Evolutionary conservation across 2,329 filamentous ascomycete genomes (phyloP).

Genomic region (Aureobasidium sp.): DNA sequence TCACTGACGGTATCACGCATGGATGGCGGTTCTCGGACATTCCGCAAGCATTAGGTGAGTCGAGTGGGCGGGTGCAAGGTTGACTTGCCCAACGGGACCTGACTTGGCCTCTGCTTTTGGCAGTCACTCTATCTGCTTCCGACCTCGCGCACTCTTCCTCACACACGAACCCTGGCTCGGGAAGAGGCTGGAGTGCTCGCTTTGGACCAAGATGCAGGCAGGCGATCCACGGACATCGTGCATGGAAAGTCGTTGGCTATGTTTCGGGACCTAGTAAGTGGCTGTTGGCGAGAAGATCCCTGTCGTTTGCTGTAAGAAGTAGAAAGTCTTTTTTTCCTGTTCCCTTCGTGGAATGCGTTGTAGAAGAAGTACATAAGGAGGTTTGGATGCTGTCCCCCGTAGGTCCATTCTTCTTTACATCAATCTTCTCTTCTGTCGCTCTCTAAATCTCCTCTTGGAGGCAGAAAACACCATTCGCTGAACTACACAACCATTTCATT

Average conservation of each 20-base stretch:
- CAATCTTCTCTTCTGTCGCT: conserved; percentile 1
- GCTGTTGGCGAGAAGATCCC: neutral
- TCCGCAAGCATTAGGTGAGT: neutral
- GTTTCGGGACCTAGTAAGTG: neutral
- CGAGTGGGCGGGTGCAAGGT: neutral
- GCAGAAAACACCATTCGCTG: conserved; percentile 2
- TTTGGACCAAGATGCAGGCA: neutral
- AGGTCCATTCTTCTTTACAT: neutral
- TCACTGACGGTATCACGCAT: neutral
- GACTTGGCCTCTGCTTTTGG: neutral
- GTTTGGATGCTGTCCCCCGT: conserved; percentile 2
- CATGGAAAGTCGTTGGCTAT: neutral
- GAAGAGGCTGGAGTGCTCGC: neutral
- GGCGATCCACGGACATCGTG: conserved; percentile 5
- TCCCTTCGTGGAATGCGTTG: neutral
- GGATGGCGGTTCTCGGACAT: neutral
- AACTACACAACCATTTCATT: neutral
- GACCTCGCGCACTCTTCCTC: neutral
- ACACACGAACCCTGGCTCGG: neutral
- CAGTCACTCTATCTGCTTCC: neutral
- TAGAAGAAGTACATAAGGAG: conserved; percentile 3
- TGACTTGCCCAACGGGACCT: neutral
- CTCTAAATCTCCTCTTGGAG: neutral
- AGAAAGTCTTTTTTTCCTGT: neutral
- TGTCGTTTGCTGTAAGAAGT: conserved; percentile 1